A percentile compares a stretch with the other conserved stretches of the same genome.
Evolutionary conservation across 2,329 filamentous ascomycete species (phyloP).

Genomic region (Parafenestella ontariensis): DNA sequence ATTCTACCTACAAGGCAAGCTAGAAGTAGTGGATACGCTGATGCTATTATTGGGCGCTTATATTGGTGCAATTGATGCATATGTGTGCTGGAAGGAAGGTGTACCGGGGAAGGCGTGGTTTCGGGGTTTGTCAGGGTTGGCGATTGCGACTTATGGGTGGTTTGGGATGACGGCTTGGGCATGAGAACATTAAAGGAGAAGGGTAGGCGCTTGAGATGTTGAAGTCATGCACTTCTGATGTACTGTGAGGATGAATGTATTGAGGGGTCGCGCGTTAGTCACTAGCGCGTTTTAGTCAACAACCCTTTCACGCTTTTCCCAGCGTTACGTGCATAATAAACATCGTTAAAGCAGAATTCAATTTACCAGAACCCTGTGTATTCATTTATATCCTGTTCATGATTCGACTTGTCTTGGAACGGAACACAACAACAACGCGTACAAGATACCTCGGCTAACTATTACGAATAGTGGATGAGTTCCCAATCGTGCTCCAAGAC

Average conservation of each 20-base stretch:
- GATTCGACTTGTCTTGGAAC: neutral
- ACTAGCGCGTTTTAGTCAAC: neutral
- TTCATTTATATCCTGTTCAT: neutral
- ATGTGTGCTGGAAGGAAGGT: conserved; percentile 30
- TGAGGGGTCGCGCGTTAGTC: neutral
- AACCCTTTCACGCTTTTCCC: no score
- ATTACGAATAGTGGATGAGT: neutral
- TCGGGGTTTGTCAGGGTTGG: conserved; percentile 17
- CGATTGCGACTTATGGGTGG: conserved; percentile 29
- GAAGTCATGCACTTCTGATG: no score
- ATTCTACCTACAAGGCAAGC: conserved; percentile 28
- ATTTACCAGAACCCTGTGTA: no score
- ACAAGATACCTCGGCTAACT: neutral
- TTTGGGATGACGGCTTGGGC: conserved; percentile 20
- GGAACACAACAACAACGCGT: neutral
- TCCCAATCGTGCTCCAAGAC: neutral
- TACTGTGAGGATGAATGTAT: neutral
- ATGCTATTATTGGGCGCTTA: conserved; percentile 5
- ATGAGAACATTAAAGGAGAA: neutral
- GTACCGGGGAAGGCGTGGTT: conserved; percentile 26
- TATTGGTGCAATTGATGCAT: conserved; percentile 23
- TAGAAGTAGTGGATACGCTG: conserved; percentile 27
- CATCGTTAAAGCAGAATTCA: no score
- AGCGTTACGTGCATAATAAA: no score
- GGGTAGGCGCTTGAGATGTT: no score